phyloP scores from a whole-genome alignment of 2,329 filamentous ascomycete species.

The Didymella keratinophila region DNA sequence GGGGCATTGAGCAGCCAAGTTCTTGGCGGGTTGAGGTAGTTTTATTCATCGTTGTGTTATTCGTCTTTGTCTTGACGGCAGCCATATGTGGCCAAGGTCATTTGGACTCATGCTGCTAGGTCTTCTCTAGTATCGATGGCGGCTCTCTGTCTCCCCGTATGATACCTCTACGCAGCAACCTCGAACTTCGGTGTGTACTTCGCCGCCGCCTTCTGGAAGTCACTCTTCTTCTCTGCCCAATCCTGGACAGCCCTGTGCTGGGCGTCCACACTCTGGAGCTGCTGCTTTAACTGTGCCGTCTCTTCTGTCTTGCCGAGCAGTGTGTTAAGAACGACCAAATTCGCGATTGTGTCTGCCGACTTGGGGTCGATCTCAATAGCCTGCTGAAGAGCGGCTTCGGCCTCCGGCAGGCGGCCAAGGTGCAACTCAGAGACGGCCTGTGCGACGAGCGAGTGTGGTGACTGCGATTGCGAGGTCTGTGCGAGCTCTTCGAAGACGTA shows the following conservation, averaged over 20 bases:
- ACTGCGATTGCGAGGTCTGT: constrained; percentile 81
- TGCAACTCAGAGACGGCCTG: constrained; percentile 94
- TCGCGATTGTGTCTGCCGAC: constrained; percentile 79
- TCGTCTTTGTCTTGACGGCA: not conserved
- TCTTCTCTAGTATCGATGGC: no score
- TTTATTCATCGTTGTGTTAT: not conserved
- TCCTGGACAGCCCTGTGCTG: constrained; percentile 77
- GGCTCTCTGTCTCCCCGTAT: no score
- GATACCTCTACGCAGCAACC: constrained; percentile 37
- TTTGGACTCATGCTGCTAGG: no score
- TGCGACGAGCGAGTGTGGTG: constrained; percentile 77
- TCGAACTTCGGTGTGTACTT: constrained; percentile 89
- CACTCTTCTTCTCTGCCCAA: constrained; percentile 81
- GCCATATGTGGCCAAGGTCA: no score
- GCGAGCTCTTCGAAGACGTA: constrained; percentile 98
- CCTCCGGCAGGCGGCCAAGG: constrained; percentile 86
- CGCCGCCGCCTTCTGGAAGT: constrained; percentile 84
- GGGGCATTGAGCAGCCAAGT: not conserved
- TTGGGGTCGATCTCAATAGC: constrained; percentile 77
- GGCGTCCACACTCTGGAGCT: constrained; percentile 65
- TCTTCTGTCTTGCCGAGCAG: constrained; percentile 73
- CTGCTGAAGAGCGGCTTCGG: constrained; percentile 83
- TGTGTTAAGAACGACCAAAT: constrained; percentile 79
- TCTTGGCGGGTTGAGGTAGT: not conserved
- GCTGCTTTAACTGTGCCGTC: constrained; percentile 62